Conservation (phyloP, 768 basidiomycete species). For the Leccinum pellstonianum region DNA sequence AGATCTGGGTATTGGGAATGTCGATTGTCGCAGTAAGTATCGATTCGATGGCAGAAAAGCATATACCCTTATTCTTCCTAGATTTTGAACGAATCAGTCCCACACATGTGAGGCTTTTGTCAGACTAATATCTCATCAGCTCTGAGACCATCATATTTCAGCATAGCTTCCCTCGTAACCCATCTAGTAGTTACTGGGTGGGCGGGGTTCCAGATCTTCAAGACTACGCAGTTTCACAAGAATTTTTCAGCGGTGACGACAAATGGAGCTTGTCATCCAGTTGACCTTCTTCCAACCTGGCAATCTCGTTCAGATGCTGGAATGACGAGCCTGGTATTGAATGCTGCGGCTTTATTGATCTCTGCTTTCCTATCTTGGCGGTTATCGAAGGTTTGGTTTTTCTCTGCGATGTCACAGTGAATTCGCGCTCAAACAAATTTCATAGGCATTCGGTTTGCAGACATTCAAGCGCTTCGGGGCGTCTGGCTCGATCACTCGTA, state of each 20-base stretch:
- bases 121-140: background rate
- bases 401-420: background rate
- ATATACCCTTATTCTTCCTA: slow-evolving; percentile 4
- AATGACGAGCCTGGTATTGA: slow-evolving; percentile 60
- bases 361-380: slow-evolving; percentile 70
- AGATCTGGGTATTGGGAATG: slow-evolving; percentile 80
- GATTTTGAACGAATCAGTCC: slow-evolving; percentile 73
- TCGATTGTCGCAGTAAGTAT: slow-evolving; percentile 56
- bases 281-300: slow-evolving; percentile 62
- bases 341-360: slow-evolving; percentile 55
- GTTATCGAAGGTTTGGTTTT: slow-evolving; percentile 58
- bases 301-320: slow-evolving; percentile 55
- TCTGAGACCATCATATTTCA: slow-evolving; percentile 13
- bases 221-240: slow-evolving; percentile 56
- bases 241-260: slow-evolving; percentile 58
- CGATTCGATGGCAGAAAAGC: slow-evolving; percentile 20
- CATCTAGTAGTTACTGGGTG: slow-evolving; percentile 73
- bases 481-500: slow-evolving; percentile 64
- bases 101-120: slow-evolving; percentile 50
- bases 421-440: background rate
- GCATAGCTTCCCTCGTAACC: slow-evolving; percentile 66
- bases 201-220: slow-evolving; percentile 64
- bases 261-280: slow-evolving; percentile 59
- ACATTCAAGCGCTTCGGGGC: slow-evolving; percentile 87
- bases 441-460: slow-evolving; percentile 76